phyloP scores from a whole-genome alignment of 805 yeast genomes.

The Debaryomyces castellii region DNA sequence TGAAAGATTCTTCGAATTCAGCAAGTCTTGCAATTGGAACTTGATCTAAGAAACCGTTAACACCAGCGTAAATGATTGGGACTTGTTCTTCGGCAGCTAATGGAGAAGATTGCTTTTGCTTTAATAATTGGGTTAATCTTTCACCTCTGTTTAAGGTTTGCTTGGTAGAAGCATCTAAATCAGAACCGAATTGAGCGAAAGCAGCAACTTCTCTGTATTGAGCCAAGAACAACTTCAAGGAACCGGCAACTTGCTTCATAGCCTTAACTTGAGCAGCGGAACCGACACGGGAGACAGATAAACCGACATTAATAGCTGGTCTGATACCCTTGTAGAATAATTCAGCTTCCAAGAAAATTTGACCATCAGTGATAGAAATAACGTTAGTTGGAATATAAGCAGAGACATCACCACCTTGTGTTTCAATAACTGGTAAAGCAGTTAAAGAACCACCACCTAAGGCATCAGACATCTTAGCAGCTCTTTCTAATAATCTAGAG shows the following conservation, averaged over 20 bases:
- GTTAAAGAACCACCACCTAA: constrained; percentile 93
- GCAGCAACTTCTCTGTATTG: constrained; percentile 99
- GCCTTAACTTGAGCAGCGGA: constrained; percentile 99
- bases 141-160: constrained; percentile 99
- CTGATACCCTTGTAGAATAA: constrained; percentile 99
- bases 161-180: constrained; percentile 99
- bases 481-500: constrained; percentile 94
- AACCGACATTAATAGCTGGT: constrained; percentile 99
- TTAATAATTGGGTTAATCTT: constrained; percentile 97
- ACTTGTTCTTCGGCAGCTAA: constrained; percentile 99
- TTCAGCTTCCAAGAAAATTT: constrained; percentile 98
- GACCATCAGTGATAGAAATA: constrained; percentile 96
- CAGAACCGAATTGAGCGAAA: constrained; percentile 99
- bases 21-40: constrained; percentile 82
- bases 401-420: constrained; percentile 99
- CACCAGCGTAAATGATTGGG: constrained; percentile 99
- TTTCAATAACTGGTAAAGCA: constrained; percentile 94
- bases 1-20: constrained; percentile 90
- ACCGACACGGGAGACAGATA: constrained; percentile 99
- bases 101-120: constrained; percentile 97
- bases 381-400: constrained; percentile 98
- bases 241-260: constrained; percentile 99
- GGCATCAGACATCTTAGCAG: constrained; percentile 91
- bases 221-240: constrained; percentile 99
- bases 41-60: constrained; percentile 95